A percentile compares a stretch with the other conserved stretches of the same genome.
Evolutionary conservation across 2,329 filamentous ascomycete species (phyloP).

Genomic region (Colletotrichum australisinense): DNA sequence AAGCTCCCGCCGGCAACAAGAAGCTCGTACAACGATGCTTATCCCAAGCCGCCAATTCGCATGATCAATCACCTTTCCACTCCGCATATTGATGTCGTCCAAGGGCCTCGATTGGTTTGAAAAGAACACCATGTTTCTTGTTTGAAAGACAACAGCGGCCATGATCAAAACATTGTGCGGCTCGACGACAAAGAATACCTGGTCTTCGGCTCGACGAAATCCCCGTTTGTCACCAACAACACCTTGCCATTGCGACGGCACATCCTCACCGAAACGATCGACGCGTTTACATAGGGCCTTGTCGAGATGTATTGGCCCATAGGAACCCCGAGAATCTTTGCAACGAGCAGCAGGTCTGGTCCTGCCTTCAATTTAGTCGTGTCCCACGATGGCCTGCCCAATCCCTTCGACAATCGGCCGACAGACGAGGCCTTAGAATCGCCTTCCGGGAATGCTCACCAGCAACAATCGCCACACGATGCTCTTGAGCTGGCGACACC

Average conservation of each 20-base stretch:
- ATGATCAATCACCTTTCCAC: not conserved
- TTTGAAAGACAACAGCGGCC: constrained; percentile 24
- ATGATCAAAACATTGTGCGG: constrained; percentile 27
- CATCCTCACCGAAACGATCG: not conserved
- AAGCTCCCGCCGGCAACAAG: constrained; percentile 4
- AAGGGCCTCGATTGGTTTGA: not conserved
- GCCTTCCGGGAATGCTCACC: constrained; percentile 37
- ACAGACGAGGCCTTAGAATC: constrained; percentile 46
- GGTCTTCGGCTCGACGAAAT: not conserved
- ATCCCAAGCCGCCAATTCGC: not conserved
- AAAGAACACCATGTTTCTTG: constrained; percentile 10
- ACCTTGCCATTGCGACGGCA: constrained; percentile 18
- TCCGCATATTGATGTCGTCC: not conserved
- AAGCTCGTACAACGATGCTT: not conserved
- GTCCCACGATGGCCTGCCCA: constrained; percentile 70
- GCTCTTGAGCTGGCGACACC: constrained; percentile 50
- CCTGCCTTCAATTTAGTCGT: constrained; percentile 61
- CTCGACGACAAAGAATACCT: constrained; percentile 23
- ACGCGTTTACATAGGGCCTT: not conserved
- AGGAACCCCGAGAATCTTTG: constrained; percentile 85
- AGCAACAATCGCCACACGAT: constrained; percentile 45
- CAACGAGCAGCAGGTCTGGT: constrained; percentile 75
- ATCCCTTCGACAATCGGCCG: constrained; percentile 42
- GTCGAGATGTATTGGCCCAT: constrained; percentile 89
- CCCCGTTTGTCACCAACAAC: not conserved